phyloP scores from a whole-genome alignment of 2,329 filamentous ascomycete genomes.

The Colletotrichum sidae region DNA sequence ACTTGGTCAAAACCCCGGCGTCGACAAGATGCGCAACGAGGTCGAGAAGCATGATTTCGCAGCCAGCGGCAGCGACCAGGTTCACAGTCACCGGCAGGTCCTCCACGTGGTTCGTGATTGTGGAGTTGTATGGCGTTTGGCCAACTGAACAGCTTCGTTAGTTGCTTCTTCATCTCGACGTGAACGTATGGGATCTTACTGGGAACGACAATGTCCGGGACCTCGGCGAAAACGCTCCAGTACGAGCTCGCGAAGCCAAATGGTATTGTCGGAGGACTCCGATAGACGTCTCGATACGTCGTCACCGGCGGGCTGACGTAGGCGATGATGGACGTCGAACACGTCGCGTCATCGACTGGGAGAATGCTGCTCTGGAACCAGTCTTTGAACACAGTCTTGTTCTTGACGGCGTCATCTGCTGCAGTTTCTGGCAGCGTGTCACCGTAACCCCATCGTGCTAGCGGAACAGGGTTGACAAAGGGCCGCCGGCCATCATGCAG shows the following conservation, averaged over 20 bases:
- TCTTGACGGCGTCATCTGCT: slow-evolving; percentile 54
- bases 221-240: slow-evolving; percentile 45
- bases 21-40: slow-evolving; percentile 62
- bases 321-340: slow-evolving; percentile 29
- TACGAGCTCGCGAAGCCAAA: slow-evolving; percentile 49
- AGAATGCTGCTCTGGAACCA: slow-evolving; percentile 61
- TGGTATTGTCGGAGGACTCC: slow-evolving; percentile 44
- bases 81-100: slow-evolving; percentile 67
- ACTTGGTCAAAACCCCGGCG: slow-evolving; percentile 60
- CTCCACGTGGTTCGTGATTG: slow-evolving; percentile 59
- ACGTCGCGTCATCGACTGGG: slow-evolving; percentile 40
- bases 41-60: slow-evolving; percentile 68
- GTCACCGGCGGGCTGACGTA: neutral
- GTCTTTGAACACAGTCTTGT: slow-evolving; percentile 61
- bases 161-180: neutral
- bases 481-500: slow-evolving; percentile 9
- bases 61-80: slow-evolving; percentile 68
- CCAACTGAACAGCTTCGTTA: slow-evolving; percentile 44
- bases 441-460: slow-evolving; percentile 2
- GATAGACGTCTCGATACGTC: neutral
- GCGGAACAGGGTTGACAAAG: slow-evolving; percentile 11
- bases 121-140: slow-evolving; percentile 46
- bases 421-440: neutral
- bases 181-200: slow-evolving; percentile 1
- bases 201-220: slow-evolving; percentile 54